Evolutionary conservation across 2,329 filamentous ascomycete genomes (phyloP), one percentile per base, ranked within the genome.

Genomic region (Nothophoma quercina): DNA sequence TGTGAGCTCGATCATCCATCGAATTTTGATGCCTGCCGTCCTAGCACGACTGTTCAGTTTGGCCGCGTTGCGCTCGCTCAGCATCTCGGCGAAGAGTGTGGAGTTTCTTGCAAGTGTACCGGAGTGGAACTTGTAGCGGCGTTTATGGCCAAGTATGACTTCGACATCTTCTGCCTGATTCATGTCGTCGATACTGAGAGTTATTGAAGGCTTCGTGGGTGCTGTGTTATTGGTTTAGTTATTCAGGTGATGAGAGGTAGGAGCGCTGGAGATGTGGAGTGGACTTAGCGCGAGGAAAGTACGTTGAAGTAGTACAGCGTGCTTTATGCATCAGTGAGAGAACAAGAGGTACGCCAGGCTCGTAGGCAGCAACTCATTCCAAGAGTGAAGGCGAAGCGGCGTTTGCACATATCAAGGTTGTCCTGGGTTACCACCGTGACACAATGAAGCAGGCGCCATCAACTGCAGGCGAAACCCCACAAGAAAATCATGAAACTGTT

Each of bases 91-190:
- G 38, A 76, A 68, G 15, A 70, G 59, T 1, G 67, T 65, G 2
- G 63, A 69, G 57, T 62, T 68, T 33, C 71, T 65, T 16, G 69
- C 68, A 5, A 76, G 59, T 10, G 68, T 68, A 35, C 68, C 65
- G 7, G 72, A 65, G 49, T 76, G 73, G 21, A 75, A 70, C 22
- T 64, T 64, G 56, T 73, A 71, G 33, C 55, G 59, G 15, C 60
- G 62, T 13, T 67, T 49, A 29, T 68, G 64, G 13, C 65, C 57
- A 16, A 76, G 67, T 10, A 69, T 57, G 23, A 76, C 46, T 30
- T 67, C 60, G 8, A 75, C 71, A 28, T 74, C 71, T 50, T 73
- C 68, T n/a, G 62, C 56, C 55, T 71, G 67, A 28, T 71, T 64
- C 68, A 70, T 71, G n/a, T 1, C 28, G 32, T 3, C 5, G 2